A percentile compares a stretch with the other conserved stretches of the same genome.
Conservation (phyloP, 192 early-diverging fungal genomes). For the Coemansia sp. region DNA sequence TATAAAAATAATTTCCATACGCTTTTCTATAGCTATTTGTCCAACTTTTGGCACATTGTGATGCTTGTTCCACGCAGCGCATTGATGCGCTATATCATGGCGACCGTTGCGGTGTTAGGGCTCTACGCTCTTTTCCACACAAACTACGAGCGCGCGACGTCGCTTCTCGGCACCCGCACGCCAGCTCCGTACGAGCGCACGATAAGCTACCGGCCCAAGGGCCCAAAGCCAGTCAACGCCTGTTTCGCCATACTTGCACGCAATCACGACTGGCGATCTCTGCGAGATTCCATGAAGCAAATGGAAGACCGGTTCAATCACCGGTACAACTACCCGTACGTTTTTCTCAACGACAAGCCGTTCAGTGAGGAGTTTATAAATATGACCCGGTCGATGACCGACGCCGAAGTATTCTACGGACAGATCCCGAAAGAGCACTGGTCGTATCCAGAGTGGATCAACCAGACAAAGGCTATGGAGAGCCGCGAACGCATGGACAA, state of each 20-base stretch:
- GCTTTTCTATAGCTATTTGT: background rate
- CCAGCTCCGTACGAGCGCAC: conserved; percentile 20
- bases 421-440: conserved; percentile 70
- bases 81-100: conserved; percentile 44
- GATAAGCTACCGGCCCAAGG: conserved; percentile 40
- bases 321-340: conserved; percentile 79
- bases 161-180: conserved; percentile 15
- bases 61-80: conserved; percentile 37
- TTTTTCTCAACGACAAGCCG: conserved; percentile 79
- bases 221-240: conserved; percentile 56
- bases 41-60: background rate
- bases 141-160: conserved; percentile 36
- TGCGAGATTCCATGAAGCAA: conserved; percentile 65
- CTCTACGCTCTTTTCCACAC: conserved; percentile 41
- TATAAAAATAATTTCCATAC: background rate
- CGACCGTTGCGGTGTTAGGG: conserved; percentile 16
- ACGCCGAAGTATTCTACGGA: conserved; percentile 64
- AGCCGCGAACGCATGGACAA: conserved; percentile 59
- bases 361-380: conserved; percentile 72
- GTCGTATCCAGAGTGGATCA: conserved; percentile 78
- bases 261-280: conserved; percentile 66
- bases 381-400: conserved; percentile 58
- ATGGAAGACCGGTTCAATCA: conserved; percentile 82
- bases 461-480: conserved; percentile 57
- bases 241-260: conserved; percentile 71